These are phyloP conservation scores for Penicillium pancosmium DNA, from an alignment of 495 filamentous ascomycete species.

Conservation along the genomic window DNA sequence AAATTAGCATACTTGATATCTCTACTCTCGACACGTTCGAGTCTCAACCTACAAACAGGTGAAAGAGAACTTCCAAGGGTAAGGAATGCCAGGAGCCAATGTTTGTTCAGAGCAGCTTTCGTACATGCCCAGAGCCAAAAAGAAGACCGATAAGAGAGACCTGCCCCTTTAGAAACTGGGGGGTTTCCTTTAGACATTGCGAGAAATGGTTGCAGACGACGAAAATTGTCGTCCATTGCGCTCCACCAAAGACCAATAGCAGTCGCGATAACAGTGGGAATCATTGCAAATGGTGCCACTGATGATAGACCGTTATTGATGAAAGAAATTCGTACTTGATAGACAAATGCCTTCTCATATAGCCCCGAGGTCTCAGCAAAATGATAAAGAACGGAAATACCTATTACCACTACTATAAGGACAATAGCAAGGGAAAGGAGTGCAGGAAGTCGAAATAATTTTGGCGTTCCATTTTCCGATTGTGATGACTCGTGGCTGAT, in stretches of 20 bases:
- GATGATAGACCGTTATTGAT: conserved; percentile 23
- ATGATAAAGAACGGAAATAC: conserved; percentile 31
- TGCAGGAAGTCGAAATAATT: conserved; percentile 26
- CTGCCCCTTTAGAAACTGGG: conserved; percentile 15
- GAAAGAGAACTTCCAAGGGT: conserved; percentile 31
- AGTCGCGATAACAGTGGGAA: conserved; percentile 33
- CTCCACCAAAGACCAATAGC: conserved; percentile 42
- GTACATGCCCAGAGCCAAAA: conserved; percentile 31
- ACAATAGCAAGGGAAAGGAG: conserved; percentile 18
- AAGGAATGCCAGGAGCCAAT: conserved; percentile 36
- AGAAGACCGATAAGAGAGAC: conserved; percentile 35
- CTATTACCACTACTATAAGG: conserved; percentile 18
- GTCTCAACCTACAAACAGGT: conserved; percentile 34
- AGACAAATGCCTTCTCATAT: conserved; percentile 39
- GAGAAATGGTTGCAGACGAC: conserved; percentile 37
- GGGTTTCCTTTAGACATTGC: conserved; percentile 27
- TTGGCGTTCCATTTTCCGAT: conserved; percentile 22
- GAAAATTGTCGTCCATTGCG: conserved; percentile 36
- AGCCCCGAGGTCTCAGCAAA: conserved; percentile 23
- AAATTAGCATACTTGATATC: no score
- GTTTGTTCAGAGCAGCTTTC: conserved; percentile 32
- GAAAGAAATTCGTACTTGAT: conserved; percentile 29
- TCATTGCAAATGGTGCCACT: conserved; percentile 37
- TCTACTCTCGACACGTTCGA: not conserved
- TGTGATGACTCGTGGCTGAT: not conserved